Evolutionary conservation across 2,329 filamentous ascomycete genomes (phyloP), one percentile per base, ranked within the genome.

Genomic region (Malbranchea cinnamomea): DNA sequence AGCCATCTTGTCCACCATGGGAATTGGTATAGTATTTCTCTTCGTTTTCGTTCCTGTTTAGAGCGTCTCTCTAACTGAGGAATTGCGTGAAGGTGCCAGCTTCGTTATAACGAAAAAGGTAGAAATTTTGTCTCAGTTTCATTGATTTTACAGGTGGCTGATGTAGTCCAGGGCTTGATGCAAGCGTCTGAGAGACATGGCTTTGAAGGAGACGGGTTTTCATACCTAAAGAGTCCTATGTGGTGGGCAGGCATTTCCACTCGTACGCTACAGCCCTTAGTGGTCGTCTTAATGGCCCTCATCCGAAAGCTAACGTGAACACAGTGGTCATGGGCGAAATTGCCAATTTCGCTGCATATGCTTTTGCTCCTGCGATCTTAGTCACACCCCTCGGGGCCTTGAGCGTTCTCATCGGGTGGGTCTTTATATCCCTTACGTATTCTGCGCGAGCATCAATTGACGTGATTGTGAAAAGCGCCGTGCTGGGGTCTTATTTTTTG

Each of bases 31-130:
- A 23, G 20, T 26, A 4, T 3, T 29, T 24, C 12, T 29, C 5
- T 14, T n/a, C 2, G 23, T 26, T n/a, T 26, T 21, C 23, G 9
- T 31, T 10, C 3, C 20, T 23, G 21, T 26, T 21, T 30, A 27
- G 43, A 36, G 17, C 23, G 26, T n/a, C 26, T 20, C 6, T 12
- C 9, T 28, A 5, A n/a, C 18, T n/a, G n/a, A n/a, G 14, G 21
- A 13, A 17, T 11, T 13, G 19, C 34, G 30, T 17, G 20, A 45
- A 89, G 83, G 84, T 50, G 84, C 82, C 30, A 93, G 85, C 68
- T 98, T 98, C 57, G 87, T 98, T 44, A 94, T 98, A 48, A 98
- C 91, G 27, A 98, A 98, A 63, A 95, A 94, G 71, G 81, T n/a
- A n/a, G n/a, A n/a, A n/a, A n/a, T n/a, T n/a, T n/a, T n/a, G n/a